Conservation (phyloP, 2,329 filamentous ascomycete genomes). For the Penicillium sp. region DNA sequence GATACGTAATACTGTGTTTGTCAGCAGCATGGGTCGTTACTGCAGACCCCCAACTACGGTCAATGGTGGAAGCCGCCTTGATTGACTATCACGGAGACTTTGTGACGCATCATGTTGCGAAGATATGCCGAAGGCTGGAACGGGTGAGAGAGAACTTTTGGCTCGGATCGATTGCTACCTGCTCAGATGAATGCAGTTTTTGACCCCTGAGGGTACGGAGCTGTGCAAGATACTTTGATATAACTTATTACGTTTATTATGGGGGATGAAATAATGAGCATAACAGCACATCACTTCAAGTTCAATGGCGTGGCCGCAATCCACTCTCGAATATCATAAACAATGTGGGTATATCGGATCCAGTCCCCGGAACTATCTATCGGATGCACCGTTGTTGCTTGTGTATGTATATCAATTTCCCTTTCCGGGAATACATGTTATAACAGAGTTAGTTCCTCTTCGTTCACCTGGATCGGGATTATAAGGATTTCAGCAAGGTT, state of each 20-base stretch:
- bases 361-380: too few relatives aligned
- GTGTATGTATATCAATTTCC: too few relatives aligned
- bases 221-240: background rate
- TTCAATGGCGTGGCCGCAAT: too few relatives aligned
- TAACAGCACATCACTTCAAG: too few relatives aligned
- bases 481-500: too few relatives aligned
- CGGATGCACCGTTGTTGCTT: too few relatives aligned
- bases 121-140: slow-evolving; percentile 6
- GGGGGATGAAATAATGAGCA: too few relatives aligned
- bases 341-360: too few relatives aligned
- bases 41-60: slow-evolving; percentile 17
- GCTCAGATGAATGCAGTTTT: background rate
- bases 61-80: slow-evolving; percentile 16
- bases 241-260: background rate
- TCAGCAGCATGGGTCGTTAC: slow-evolving; percentile 26
- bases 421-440: background rate
- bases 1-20: slow-evolving; percentile 31
- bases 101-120: background rate
- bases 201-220: background rate
- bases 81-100: slow-evolving; percentile 30
- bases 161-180: slow-evolving; percentile 1
- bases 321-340: too few relatives aligned
- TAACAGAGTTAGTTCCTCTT: background rate
- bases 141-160: slow-evolving; percentile 11
- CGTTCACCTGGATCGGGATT: background rate